These are phyloP conservation scores for Lasiosphaeriaceae sp. DNA, from an alignment of 495 filamentous ascomycete genomes.

Conservation along the genomic window DNA sequence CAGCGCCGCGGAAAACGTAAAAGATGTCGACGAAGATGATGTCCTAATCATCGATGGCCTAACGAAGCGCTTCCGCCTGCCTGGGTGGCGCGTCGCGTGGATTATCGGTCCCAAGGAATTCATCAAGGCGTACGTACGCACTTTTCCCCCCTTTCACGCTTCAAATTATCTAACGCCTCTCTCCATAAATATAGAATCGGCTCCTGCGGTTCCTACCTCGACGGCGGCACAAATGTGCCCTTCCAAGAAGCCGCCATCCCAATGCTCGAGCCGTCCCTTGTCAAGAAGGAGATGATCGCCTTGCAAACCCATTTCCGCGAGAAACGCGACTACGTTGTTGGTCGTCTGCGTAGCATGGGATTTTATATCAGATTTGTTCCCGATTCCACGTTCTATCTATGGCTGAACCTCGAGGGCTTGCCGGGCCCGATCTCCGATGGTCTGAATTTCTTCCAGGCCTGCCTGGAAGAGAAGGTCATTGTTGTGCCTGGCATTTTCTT, in stretches of 20 bases:
- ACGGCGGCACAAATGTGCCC: slow-evolving; percentile 89
- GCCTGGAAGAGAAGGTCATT: slow-evolving; percentile 87
- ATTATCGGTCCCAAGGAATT: slow-evolving; percentile 95
- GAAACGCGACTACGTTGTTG: slow-evolving; percentile 87
- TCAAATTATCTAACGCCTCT: too few species aligned
- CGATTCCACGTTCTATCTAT: slow-evolving; percentile 89
- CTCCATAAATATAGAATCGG: slow-evolving; percentile 53
- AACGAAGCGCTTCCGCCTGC: slow-evolving; percentile 94
- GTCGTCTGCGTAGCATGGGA: slow-evolving; percentile 73
- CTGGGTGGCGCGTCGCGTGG: slow-evolving; percentile 96
- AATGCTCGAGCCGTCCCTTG: slow-evolving; percentile 81
- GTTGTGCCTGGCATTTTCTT: slow-evolving; percentile 93
- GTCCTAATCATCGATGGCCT: slow-evolving; percentile 94
- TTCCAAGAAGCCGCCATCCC: slow-evolving; percentile 92
- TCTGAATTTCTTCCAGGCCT: slow-evolving; percentile 93
- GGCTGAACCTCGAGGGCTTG: slow-evolving; percentile 53
- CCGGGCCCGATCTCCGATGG: slow-evolving; percentile 82
- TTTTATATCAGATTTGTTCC: slow-evolving; percentile 76
- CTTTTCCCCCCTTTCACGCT: neutral
- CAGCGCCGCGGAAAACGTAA: slow-evolving; percentile 79
- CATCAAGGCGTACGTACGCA: slow-evolving; percentile 63
- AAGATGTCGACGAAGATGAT: slow-evolving; percentile 62
- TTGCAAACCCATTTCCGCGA: slow-evolving; percentile 81
- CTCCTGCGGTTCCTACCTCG: slow-evolving; percentile 90
- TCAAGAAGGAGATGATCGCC: slow-evolving; percentile 82